Conservation (phyloP, 148 eudicot species). For the Drosera capensis region DNA sequence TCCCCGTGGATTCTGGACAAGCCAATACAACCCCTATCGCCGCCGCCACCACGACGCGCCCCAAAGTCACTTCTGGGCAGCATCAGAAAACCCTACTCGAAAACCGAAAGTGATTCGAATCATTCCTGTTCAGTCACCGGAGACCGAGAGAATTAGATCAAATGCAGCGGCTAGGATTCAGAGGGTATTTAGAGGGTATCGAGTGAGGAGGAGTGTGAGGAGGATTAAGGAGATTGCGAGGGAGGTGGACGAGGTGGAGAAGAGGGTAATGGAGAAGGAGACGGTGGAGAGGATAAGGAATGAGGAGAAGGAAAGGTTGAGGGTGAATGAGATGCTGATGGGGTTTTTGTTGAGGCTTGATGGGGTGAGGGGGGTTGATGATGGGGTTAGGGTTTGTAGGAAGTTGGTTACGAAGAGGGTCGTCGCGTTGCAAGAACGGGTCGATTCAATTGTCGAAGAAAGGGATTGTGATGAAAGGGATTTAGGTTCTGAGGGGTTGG, state of each 20-base stretch:
- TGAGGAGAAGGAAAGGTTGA: constrained; percentile 34
- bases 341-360: constrained; percentile 46
- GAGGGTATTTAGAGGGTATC: constrained; percentile 51
- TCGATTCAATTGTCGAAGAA: constrained; percentile 27
- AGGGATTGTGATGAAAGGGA: not conserved
- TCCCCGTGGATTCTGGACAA: too few species aligned
- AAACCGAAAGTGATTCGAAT: too few species aligned
- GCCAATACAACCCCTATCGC: too few species aligned
- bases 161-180: constrained; percentile 31
- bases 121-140: too few species aligned
- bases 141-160: too few species aligned
- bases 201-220: constrained; percentile 38
- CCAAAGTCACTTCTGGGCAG: too few species aligned
- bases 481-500: not conserved
- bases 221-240: constrained; percentile 21
- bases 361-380: constrained; percentile 35
- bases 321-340: constrained; percentile 49
- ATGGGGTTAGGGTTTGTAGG: constrained; percentile 35
- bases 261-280: constrained; percentile 12
- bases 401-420: constrained; percentile 45
- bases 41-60: too few species aligned
- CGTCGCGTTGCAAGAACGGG: constrained; percentile 40
- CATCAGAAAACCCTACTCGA: too few species aligned
- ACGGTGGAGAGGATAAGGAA: constrained; percentile 19
- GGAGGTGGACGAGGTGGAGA: constrained; percentile 33